Conservation (phyloP, 768 basidiomycete species). For the Phallus indusiatus region DNA sequence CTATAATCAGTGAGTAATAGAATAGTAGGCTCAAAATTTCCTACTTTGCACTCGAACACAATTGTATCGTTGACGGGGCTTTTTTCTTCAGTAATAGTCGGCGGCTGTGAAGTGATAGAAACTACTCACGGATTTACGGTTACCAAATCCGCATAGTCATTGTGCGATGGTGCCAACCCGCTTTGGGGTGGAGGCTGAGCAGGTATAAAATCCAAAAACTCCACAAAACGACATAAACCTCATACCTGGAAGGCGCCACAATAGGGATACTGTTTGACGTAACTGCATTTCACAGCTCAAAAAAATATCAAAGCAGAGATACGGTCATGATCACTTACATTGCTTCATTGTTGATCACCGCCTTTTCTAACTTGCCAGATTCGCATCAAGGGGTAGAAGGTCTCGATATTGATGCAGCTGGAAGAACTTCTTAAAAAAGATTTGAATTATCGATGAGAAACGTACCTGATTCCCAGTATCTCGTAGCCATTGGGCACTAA, state of each 20-base stretch:
- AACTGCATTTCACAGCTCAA: conserved; percentile 40
- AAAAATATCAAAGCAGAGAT: not conserved
- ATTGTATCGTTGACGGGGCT: conserved; percentile 61
- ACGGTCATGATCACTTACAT: conserved; percentile 2
- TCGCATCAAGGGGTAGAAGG: conserved; percentile 45
- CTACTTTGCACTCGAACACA: conserved; percentile 78
- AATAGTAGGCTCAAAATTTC: not conserved
- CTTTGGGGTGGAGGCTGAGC: conserved; percentile 57
- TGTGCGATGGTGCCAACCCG: conserved; percentile 50
- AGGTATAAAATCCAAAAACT: not conserved
- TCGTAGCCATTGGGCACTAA: conserved; percentile 74
- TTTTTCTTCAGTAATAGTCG: not conserved
- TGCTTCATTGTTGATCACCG: conserved; percentile 69
- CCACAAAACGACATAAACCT: not conserved
- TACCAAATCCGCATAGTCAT: conserved; percentile 61
- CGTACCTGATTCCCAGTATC: conserved; percentile 71
- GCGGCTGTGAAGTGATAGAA: not conserved
- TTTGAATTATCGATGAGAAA: not conserved
- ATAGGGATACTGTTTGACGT: conserved; percentile 59
- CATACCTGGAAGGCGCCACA: conserved; percentile 62
- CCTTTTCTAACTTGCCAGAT: conserved; percentile 62
- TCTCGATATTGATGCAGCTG: conserved; percentile 65
- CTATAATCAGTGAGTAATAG: conserved; percentile 23
- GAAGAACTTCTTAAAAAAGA: conserved; percentile 4
- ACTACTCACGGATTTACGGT: conserved; percentile 59